Conservation (phyloP, 257 asterid species). For the Solanum megistacrolobum region DNA sequence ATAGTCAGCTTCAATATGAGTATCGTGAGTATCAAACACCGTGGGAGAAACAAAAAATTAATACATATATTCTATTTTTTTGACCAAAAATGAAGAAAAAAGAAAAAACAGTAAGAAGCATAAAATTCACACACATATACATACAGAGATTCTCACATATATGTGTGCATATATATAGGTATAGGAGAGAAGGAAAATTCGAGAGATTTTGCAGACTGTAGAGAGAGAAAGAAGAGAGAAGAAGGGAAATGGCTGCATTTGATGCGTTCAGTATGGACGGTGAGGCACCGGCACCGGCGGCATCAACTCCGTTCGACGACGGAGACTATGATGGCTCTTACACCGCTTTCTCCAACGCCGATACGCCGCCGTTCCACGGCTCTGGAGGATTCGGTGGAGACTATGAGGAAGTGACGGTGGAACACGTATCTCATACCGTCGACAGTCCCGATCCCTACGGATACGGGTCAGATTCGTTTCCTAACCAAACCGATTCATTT, state of each 20-base stretch:
- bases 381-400: constrained; percentile 32
- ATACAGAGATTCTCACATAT: background rate
- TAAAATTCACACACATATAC: background rate
- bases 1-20: no score
- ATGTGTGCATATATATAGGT: background rate
- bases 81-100: background rate
- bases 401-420: constrained; percentile 50
- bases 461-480: constrained; percentile 24
- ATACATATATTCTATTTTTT: background rate
- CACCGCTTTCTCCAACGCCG: background rate
- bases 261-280: constrained; percentile 66
- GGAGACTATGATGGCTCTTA: constrained; percentile 47
- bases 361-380: constrained; percentile 43
- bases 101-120: background rate
- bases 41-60: no score
- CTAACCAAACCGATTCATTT: constrained; percentile 19
- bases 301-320: constrained; percentile 42
- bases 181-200: background rate
- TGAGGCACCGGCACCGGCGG: constrained; percentile 29
- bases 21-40: no score
- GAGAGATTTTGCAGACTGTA: background rate
- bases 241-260: constrained; percentile 50
- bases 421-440: constrained; percentile 32
- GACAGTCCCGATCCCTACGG: constrained; percentile 74
- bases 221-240: constrained; percentile 5